Conservation (phyloP, 1,284 basidiomycete species). For the Phaffia rhodozyma region DNA sequence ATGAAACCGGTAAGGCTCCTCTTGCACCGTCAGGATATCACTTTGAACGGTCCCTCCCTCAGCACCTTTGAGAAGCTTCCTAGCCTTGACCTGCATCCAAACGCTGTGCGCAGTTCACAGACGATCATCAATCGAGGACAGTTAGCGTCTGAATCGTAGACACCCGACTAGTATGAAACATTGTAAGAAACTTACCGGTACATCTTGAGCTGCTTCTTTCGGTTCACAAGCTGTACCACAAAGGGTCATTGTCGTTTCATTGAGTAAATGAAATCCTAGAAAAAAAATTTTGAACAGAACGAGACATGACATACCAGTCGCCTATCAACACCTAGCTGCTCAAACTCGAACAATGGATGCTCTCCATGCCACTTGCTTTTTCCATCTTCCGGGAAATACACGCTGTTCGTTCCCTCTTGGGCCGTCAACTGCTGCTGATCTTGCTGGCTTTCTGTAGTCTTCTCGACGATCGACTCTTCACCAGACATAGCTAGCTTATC, state of each 20-base stretch:
- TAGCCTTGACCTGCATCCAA: constrained; percentile 84
- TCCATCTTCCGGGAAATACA: background rate
- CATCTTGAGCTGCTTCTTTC: constrained; percentile 88
- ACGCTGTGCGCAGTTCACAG: constrained; percentile 34
- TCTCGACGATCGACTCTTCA: background rate
- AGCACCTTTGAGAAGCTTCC: constrained; percentile 36
- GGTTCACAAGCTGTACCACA: constrained; percentile 53
- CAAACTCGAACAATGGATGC: constrained; percentile 48
- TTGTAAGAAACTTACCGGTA: constrained; percentile 50
- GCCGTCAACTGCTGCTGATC: constrained; percentile 5
- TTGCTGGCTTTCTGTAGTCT: constrained; percentile 1
- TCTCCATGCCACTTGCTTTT: constrained; percentile 10
- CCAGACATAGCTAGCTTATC: background rate
- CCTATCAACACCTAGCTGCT: constrained; percentile 73
- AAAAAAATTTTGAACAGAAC: background rate
- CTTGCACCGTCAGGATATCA: too few species aligned
- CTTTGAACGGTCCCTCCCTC: too few species aligned
- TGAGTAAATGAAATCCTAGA: background rate
- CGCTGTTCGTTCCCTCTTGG: background rate
- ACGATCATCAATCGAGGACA: background rate
- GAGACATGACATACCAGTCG: constrained; percentile 42
- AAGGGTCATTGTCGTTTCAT: background rate
- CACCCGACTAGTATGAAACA: too few species aligned
- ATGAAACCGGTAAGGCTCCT: too few species aligned
- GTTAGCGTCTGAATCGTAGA: background rate